Base-by-base conservation (phyloP, 805 yeast species). In the Kurtzmaniella cleridarum region DNA sequence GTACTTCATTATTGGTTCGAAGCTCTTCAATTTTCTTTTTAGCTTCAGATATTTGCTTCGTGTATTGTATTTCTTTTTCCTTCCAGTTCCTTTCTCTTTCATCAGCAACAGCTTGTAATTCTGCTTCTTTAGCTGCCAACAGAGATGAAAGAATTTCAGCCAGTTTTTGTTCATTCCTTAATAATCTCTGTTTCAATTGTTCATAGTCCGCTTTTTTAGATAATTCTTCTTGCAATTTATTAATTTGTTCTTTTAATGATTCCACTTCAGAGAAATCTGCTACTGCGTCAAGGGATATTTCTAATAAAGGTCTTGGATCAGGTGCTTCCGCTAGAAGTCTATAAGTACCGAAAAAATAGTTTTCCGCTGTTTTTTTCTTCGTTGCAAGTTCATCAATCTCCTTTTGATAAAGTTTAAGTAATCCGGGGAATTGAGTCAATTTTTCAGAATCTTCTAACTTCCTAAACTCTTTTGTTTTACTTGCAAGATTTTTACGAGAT, bases 251-350 rank as follows among this genome's bases (percentile, higher is more conserved):
- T 41, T 71, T 71, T 35, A 84, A 59, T 8, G 60, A 59, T 3
- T 70, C 73, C 5, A 73, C 62, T 38, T 84, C 87, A 15, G 73
- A 66, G 1, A 73, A 66, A 14, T 75, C 73, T 3, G 72, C 59
- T 6, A 83, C 76, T 4, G 86, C 75, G 36, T 81, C 86, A 20
- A 84, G 55, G 1, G 90, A 77, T 29, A 79, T 73, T 49, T 84
- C 84, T 41, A 91, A 63, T 31, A 90, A 59, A 3, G 95, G 95
- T 44, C 74, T 77, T 1, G 98, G 98, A 62, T 91, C 97, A 0
- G 97, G 97, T 0, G 95, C 90, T 57, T 90, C 96, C 4, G 89
- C 86, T 4, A 91, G 64, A 12, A 78, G 69, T 40, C 86, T 69
- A 64, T 91, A 91, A 16, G 86, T 69, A 14, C 80, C 78, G 55